These are phyloP conservation scores for Colletotrichum plurivorum DNA, from an alignment of 2,329 filamentous ascomycete species.

Conservation along the genomic window DNA sequence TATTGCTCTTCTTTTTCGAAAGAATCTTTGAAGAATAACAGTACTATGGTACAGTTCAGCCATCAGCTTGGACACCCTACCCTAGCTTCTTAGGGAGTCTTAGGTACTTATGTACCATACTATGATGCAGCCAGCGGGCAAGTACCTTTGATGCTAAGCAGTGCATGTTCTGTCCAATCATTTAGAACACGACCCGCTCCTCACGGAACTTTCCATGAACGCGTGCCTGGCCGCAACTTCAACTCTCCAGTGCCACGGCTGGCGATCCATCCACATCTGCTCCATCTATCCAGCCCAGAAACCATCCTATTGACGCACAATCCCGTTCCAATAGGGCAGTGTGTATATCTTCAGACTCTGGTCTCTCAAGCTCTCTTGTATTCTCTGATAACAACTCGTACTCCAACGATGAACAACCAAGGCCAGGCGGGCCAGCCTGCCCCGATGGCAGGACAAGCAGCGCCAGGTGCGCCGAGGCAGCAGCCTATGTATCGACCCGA, in stretches of 20 bases:
- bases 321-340: background rate
- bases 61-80: no score
- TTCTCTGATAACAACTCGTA: background rate
- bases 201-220: conserved; percentile 38
- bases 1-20: no score
- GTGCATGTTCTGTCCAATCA: conserved; percentile 27
- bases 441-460: conserved; percentile 38
- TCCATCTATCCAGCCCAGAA: background rate
- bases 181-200: background rate
- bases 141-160: background rate
- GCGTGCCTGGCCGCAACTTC: conserved; percentile 29
- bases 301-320: background rate
- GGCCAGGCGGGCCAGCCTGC: conserved; percentile 41
- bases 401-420: conserved; percentile 39
- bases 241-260: background rate
- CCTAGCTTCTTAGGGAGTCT: no score
- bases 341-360: background rate
- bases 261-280: background rate
- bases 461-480: conserved; percentile 45
- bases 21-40: no score
- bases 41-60: no score
- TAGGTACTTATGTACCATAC: no score
- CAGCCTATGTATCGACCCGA: conserved; percentile 65
- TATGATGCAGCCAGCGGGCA: no score
- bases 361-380: background rate